A percentile compares a stretch with the other conserved stretches of the same genome.
Evolutionary conservation across 2,329 filamentous ascomycete species (phyloP).

Genomic region (Arthrinium puccinioides): DNA sequence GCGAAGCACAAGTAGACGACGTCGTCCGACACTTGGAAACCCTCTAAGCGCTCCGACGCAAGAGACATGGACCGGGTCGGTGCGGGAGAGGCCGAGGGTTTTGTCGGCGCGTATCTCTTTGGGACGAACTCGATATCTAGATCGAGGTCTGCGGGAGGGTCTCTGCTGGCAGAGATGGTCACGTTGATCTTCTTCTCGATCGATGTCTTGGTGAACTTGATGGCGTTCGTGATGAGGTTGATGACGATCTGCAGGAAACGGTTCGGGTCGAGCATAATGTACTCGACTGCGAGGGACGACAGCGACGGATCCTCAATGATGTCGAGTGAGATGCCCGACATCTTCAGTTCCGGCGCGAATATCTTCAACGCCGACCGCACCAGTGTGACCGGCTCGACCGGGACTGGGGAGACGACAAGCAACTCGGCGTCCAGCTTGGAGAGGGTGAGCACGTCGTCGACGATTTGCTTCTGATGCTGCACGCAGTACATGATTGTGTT

Average conservation of each 20-base stretch:
- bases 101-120: conserved; percentile 34
- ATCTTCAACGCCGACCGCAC: conserved; percentile 65
- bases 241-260: conserved; percentile 73
- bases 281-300: conserved; percentile 49
- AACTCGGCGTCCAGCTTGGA: conserved; percentile 72
- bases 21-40: conserved; percentile 2
- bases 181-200: conserved; percentile 48
- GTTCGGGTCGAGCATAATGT: conserved; percentile 64
- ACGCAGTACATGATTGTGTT: conserved; percentile 73
- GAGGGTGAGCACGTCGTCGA: conserved; percentile 68
- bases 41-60: neutral
- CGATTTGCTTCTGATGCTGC: conserved; percentile 72
- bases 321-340: conserved; percentile 59
- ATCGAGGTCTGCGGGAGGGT: conserved; percentile 27
- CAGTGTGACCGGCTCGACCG: conserved; percentile 59
- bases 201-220: conserved; percentile 70
- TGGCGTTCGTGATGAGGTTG: conserved; percentile 72
- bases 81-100: conserved; percentile 3
- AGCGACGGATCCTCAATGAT: conserved; percentile 59
- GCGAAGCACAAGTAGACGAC: conserved; percentile 60
- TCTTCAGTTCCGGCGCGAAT: conserved; percentile 68
- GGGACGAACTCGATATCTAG: conserved; percentile 56
- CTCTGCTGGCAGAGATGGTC: conserved; percentile 35
- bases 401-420: conserved; percentile 63
- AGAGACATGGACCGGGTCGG: conserved; percentile 3